These are phyloP conservation scores for Ephemerocybe angulata DNA, from an alignment of 768 basidiomycete genomes.

Conservation along the genomic window DNA sequence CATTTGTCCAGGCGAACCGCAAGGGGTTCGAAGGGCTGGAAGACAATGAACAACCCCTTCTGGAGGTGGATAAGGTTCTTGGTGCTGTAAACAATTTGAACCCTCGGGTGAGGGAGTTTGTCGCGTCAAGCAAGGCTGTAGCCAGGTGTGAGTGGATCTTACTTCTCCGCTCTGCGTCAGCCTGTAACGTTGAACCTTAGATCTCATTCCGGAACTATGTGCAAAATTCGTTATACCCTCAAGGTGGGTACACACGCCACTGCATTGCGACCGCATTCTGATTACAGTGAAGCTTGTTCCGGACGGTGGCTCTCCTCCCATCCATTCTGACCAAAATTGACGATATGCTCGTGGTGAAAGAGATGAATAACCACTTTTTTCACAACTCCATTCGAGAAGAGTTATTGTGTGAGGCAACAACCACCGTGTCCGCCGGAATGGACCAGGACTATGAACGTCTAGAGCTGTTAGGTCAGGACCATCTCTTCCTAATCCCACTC, in stretches of 20 bases:
- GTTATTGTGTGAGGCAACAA: slow-evolving; percentile 62
- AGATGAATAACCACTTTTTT: slow-evolving; percentile 71
- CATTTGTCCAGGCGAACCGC: slow-evolving; percentile 60
- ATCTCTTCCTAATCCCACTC: slow-evolving; percentile 1
- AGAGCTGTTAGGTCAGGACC: slow-evolving; percentile 67
- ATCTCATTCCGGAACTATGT: slow-evolving; percentile 82
- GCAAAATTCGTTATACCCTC: slow-evolving; percentile 68
- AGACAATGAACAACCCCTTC: slow-evolving; percentile 63
- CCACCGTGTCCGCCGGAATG: slow-evolving; percentile 62
- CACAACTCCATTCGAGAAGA: slow-evolving; percentile 57
- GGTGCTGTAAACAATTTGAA: slow-evolving; percentile 54
- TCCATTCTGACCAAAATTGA: slow-evolving; percentile 72
- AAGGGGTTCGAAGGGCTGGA: slow-evolving; percentile 61
- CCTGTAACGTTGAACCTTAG: slow-evolving; percentile 31
- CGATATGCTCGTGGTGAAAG: slow-evolving; percentile 70
- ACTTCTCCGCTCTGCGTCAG: background rate
- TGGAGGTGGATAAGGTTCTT: slow-evolving; percentile 60
- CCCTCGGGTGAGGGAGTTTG: slow-evolving; percentile 40
- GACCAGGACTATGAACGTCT: slow-evolving; percentile 82
- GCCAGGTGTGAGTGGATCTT: slow-evolving; percentile 56
- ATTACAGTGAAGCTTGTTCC: slow-evolving; percentile 50
- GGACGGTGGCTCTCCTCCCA: slow-evolving; percentile 67
- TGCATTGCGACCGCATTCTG: slow-evolving; percentile 4
- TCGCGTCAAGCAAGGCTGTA: slow-evolving; percentile 33
- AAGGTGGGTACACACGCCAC: slow-evolving; percentile 40